Evolutionary conservation across 1,284 basidiomycete genomes (phyloP).

Genomic region (Leccinum pallidistipes): DNA sequence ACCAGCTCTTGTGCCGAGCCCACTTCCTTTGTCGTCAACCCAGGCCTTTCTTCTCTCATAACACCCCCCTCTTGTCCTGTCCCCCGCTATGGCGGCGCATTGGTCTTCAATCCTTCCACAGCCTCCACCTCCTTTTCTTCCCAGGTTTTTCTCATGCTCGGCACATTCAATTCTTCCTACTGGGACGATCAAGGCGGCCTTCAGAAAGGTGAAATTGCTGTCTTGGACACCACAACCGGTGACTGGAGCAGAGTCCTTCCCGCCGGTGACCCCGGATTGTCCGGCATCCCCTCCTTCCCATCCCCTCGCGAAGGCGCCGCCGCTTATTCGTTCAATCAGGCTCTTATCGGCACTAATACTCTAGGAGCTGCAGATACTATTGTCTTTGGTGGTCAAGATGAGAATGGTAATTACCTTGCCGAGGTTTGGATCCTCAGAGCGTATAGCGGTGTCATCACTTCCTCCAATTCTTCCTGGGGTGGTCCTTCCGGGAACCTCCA

Average conservation of each 20-base stretch:
- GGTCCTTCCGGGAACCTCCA: slow-evolving; percentile 60
- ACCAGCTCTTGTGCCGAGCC: slow-evolving; percentile 54
- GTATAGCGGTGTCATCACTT: slow-evolving; percentile 56
- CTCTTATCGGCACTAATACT: slow-evolving; percentile 57
- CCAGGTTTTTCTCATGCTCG: slow-evolving; percentile 69
- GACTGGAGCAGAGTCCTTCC: slow-evolving; percentile 75
- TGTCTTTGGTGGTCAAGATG: slow-evolving; percentile 74
- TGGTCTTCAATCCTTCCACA: slow-evolving; percentile 61
- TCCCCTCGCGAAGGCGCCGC: slow-evolving; percentile 67
- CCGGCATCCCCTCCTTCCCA: slow-evolving; percentile 47
- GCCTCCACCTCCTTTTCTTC: slow-evolving; percentile 55
- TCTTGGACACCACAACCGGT: slow-evolving; percentile 61
- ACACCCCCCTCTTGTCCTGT: slow-evolving; percentile 58
- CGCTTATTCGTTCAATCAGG: slow-evolving; percentile 52
- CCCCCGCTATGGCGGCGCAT: slow-evolving; percentile 60
- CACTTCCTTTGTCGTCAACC: slow-evolving; percentile 55
- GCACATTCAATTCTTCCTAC: slow-evolving; percentile 56
- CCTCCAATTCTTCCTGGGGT: slow-evolving; percentile 61
- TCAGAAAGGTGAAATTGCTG: slow-evolving; percentile 65
- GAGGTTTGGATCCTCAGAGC: slow-evolving; percentile 78
- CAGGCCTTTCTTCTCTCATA: slow-evolving; percentile 36
- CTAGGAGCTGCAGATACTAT: slow-evolving; percentile 65
- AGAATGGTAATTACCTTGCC: slow-evolving; percentile 60
- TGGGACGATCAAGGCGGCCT: slow-evolving; percentile 68
- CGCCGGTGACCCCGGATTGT: slow-evolving; percentile 63